Evolutionary conservation across 306 rosid species (phyloP).

Genomic region (Erythrophleum fordii): DNA sequence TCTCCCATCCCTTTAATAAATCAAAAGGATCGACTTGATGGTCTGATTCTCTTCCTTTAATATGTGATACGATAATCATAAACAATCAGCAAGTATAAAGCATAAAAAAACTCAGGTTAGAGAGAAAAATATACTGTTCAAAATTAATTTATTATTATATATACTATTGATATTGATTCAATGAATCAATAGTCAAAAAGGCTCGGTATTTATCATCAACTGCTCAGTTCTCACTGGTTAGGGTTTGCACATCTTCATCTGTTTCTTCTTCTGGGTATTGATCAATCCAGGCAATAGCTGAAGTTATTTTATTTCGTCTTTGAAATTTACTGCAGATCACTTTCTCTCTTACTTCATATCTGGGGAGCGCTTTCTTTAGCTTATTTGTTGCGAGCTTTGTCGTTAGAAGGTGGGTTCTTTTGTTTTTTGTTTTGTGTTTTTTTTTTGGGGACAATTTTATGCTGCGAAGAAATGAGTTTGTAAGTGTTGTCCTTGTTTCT

Average conservation of each 20-base stretch:
- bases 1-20: neutral
- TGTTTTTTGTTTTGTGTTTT: neutral
- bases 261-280: slow-evolving; percentile 59
- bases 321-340: slow-evolving; percentile 33
- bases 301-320: slow-evolving; percentile 14
- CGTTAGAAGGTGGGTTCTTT: slow-evolving; percentile 40
- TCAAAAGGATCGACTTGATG: slow-evolving; percentile 43
- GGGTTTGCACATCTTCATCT: slow-evolving; percentile 61
- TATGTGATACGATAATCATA: slow-evolving; percentile 32
- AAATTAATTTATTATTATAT: slow-evolving; percentile 41
- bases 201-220: slow-evolving; percentile 55
- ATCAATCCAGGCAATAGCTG: slow-evolving; percentile 25
- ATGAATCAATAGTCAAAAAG: slow-evolving; percentile 63
- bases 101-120: slow-evolving; percentile 9
- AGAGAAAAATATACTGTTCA: slow-evolving; percentile 38
- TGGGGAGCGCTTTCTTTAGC: slow-evolving; percentile 19
- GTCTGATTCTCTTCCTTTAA: slow-evolving; percentile 41
- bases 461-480: slow-evolving; percentile 27
- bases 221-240: slow-evolving; percentile 54
- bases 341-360: slow-evolving; percentile 27
- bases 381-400: slow-evolving; percentile 37
- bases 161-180: slow-evolving; percentile 27
- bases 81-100: slow-evolving; percentile 13
- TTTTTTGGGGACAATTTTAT: slow-evolving; percentile 7
- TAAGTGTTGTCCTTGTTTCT: slow-evolving; percentile 39